A percentile compares a stretch with the other conserved stretches of the same genome.
Evolutionary conservation across 768 basidiomycete genomes (phyloP).

Genomic region (Trametes gibbosa): DNA sequence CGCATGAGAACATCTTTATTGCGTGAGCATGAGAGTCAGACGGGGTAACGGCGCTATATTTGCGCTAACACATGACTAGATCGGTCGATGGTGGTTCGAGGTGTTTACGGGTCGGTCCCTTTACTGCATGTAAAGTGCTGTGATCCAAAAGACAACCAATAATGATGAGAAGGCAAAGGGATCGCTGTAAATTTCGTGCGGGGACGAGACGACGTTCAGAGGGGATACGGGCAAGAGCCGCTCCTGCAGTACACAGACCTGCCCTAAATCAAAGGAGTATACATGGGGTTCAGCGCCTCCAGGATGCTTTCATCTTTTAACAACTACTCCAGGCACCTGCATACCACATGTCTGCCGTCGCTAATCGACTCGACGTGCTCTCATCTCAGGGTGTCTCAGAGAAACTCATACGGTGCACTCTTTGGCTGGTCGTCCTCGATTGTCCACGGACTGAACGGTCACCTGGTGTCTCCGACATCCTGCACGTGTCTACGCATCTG

Average conservation of each 20-base stretch:
- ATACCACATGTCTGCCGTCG: slow-evolving; percentile 56
- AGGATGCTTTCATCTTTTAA: slow-evolving; percentile 56
- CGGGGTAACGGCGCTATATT: background rate
- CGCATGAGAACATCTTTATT: background rate
- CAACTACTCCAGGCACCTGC: slow-evolving; percentile 51
- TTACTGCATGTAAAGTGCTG: too few species aligned
- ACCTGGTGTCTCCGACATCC: slow-evolving; percentile 59
- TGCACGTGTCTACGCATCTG: too few species aligned
- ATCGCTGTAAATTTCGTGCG: too few species aligned
- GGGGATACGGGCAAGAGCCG: too few species aligned
- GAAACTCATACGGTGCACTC: slow-evolving; percentile 43
- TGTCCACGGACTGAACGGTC: slow-evolving; percentile 50
- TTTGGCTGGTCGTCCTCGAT: slow-evolving; percentile 57
- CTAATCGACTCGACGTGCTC: slow-evolving; percentile 37
- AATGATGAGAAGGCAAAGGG: too few species aligned
- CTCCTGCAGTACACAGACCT: too few species aligned
- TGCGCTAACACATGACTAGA: background rate
- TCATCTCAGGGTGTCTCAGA: slow-evolving; percentile 64
- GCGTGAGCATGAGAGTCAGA: background rate
- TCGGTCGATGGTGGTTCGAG: too few species aligned
- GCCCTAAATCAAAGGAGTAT: slow-evolving; percentile 43
- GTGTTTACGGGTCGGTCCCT: background rate
- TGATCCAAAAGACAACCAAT: too few species aligned
- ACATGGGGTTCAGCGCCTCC: background rate
- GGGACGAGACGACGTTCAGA: too few species aligned